Evolutionary conservation across 1,284 basidiomycete species (phyloP).

Genomic region (Albatrellus sp.): DNA sequence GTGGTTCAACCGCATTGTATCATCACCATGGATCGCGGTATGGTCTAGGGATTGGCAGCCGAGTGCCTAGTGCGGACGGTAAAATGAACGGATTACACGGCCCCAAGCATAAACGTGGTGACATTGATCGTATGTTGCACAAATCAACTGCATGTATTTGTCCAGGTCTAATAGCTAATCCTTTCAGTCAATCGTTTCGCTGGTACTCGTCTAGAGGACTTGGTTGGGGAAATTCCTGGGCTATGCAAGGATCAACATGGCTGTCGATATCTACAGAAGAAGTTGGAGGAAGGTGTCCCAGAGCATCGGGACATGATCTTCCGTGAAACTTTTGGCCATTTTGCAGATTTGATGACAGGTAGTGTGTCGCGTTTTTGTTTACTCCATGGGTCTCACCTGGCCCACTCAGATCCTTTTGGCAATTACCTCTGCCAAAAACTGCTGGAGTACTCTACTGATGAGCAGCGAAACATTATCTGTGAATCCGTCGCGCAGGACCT

Average conservation of each 20-base stretch:
- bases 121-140: conserved; percentile 80
- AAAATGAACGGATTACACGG: conserved; percentile 86
- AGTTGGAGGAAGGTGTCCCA: conserved; percentile 89
- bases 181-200: conserved; percentile 82
- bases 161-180: conserved; percentile 4
- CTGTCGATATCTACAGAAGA: conserved; percentile 97
- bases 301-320: conserved; percentile 99
- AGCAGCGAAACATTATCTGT: conserved; percentile 94
- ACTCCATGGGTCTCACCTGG: not conserved
- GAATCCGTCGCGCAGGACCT: conserved; percentile 96
- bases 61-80: conserved; percentile 37
- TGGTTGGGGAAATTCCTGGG: conserved; percentile 86
- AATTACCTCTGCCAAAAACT: conserved; percentile 99
- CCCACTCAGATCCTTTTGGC: conserved; percentile 83
- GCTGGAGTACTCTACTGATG: conserved; percentile 94
- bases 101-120: conserved; percentile 86
- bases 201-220: conserved; percentile 88
- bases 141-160: conserved; percentile 5
- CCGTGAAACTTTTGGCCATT: conserved; percentile 94
- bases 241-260: conserved; percentile 99
- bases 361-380: conserved; percentile 6
- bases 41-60: conserved; percentile 48
- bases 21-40: conserved; percentile 70
- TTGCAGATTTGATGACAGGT: conserved; percentile 98
- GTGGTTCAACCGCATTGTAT: conserved; percentile 72